Conservation (phyloP, 345 rosid genomes). For the Sapria himalayana region DNA sequence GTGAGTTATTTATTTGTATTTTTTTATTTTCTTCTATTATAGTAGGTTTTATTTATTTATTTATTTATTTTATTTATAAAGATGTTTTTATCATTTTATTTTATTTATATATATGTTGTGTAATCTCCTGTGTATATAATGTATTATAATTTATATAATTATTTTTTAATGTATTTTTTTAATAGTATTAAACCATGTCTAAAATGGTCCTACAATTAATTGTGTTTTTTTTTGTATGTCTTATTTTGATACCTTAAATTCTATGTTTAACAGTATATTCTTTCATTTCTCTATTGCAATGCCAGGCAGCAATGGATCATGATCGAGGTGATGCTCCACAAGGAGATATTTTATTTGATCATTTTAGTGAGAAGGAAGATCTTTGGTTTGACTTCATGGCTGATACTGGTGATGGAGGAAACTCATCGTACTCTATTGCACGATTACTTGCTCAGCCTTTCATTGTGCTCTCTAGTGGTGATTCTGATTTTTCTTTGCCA, state of each 20-base stretch:
- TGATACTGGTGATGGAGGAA: slow-evolving; percentile 99
- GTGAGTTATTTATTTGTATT: too few species aligned
- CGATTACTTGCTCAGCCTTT: slow-evolving; percentile 81
- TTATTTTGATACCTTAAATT: neutral
- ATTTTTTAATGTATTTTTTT: too few species aligned
- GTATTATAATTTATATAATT: too few species aligned
- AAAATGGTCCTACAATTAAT: too few species aligned
- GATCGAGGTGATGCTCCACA: slow-evolving; percentile 26
- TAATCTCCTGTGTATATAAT: too few species aligned
- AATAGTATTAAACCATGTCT: too few species aligned
- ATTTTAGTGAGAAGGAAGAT: slow-evolving; percentile 47
- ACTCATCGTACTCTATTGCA: slow-evolving; percentile 74
- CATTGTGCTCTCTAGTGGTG: slow-evolving; percentile 19
- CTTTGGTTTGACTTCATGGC: slow-evolving; percentile 99
- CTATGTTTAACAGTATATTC: neutral
- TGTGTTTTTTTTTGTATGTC: neutral
- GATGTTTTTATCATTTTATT: too few species aligned
- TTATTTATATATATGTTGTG: too few species aligned
- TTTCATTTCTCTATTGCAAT: slow-evolving; percentile 5
- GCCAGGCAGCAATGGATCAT: slow-evolving; percentile 79
- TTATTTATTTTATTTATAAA: too few species aligned
- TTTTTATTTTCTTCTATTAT: too few species aligned
- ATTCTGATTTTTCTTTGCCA: slow-evolving; percentile 26
- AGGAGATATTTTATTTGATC: slow-evolving; percentile 56
- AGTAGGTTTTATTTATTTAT: too few species aligned